Conservation (phyloP, 2,329 filamentous ascomycete species). For the Cadophora malorum region DNA sequence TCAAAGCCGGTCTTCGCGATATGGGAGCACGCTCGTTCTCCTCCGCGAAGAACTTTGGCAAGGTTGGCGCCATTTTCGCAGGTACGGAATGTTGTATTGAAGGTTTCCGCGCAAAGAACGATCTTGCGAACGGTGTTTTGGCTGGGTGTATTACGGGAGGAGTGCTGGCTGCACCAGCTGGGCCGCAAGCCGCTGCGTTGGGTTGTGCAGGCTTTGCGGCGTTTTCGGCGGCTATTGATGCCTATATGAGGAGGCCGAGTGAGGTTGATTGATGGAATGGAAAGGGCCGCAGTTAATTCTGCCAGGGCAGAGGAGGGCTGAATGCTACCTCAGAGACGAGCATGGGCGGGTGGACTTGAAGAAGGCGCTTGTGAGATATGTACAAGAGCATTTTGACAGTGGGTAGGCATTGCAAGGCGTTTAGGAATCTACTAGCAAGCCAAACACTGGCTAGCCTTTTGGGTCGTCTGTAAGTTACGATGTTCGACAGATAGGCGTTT, state of each 20-base stretch:
- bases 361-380: constrained; percentile 17
- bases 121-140: constrained; percentile 83
- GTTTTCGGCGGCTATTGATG: constrained; percentile 90
- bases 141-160: constrained; percentile 93
- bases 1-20: constrained; percentile 87
- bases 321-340: not conserved
- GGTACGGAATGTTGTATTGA: constrained; percentile 97
- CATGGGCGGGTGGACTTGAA: not conserved
- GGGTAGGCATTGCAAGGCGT: constrained; percentile 23
- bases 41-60: constrained; percentile 92
- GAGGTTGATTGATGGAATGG: constrained; percentile 52
- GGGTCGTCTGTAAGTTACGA: constrained; percentile 10
- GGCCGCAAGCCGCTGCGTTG: constrained; percentile 84
- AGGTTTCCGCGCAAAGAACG: constrained; percentile 90
- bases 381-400: not conserved
- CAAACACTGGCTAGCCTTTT: not conserved
- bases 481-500: constrained; percentile 9
- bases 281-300: not conserved
- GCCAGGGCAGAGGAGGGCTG: not conserved
- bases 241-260: constrained; percentile 82
- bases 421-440: not conserved
- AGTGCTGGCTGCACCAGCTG: constrained; percentile 83
- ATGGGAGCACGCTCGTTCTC: constrained; percentile 87
- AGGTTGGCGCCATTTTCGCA: constrained; percentile 87
- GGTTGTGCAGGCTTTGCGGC: constrained; percentile 94